Conservation (phyloP, 805 yeast genomes). For the Metschnikowia reukaufii region DNA sequence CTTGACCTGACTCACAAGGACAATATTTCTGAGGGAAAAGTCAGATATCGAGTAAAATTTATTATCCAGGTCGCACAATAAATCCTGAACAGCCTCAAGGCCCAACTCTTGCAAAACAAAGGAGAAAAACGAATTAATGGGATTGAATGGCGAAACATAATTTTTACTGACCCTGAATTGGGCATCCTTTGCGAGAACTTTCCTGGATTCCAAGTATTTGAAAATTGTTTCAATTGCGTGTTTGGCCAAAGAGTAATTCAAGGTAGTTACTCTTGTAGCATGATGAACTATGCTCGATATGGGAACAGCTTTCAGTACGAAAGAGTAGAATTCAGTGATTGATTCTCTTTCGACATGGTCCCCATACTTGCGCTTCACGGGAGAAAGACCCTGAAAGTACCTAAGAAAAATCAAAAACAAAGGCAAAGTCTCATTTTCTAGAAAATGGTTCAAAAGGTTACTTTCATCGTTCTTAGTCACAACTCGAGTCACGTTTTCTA, state of each 20-base stretch:
- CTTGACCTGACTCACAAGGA: slow-evolving; percentile 59
- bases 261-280: slow-evolving; percentile 24
- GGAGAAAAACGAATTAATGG: slow-evolving; percentile 58
- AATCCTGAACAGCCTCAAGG: slow-evolving; percentile 19
- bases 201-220: slow-evolving; percentile 30
- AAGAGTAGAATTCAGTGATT: slow-evolving; percentile 45
- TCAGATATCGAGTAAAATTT: slow-evolving; percentile 51
- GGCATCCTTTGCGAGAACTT: slow-evolving; percentile 27
- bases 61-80: slow-evolving; percentile 12
- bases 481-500: slow-evolving; percentile 31
- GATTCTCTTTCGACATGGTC: slow-evolving; percentile 66
- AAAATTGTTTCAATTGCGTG: slow-evolving; percentile 33
- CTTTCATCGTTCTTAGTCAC: slow-evolving; percentile 25
- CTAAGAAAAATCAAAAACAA: slow-evolving; percentile 48
- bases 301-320: slow-evolving; percentile 49
- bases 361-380: slow-evolving; percentile 58
- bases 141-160: slow-evolving; percentile 58
- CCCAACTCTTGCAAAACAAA: slow-evolving; percentile 38
- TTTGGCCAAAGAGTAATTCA: slow-evolving; percentile 20
- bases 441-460: slow-evolving; percentile 22
- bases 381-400: slow-evolving; percentile 58
- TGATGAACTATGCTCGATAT: slow-evolving; percentile 43
- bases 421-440: slow-evolving; percentile 38
- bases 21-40: slow-evolving; percentile 58
- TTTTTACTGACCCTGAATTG: slow-evolving; percentile 47